Percentiles rank a stretch among this genome's conserved stretches.
These are phyloP conservation scores for Tagetes patula DNA, from an alignment of 129 eudicot genomes.

Conservation along the genomic window DNA sequence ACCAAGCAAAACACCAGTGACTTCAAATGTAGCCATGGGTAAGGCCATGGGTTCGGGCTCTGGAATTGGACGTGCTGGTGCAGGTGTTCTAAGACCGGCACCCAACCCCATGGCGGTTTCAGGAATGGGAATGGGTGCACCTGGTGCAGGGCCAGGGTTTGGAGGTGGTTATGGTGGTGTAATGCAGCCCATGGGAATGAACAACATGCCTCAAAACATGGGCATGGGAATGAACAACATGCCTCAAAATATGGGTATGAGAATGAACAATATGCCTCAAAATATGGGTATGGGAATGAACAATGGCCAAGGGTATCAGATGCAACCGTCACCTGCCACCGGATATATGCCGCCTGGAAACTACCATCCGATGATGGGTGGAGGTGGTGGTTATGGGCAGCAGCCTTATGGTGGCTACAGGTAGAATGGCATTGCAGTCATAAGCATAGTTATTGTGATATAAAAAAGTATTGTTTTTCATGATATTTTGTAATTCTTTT, in stretches of 20 bases:
- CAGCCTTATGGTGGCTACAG: constrained; percentile 76
- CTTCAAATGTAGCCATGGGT: constrained; percentile 78
- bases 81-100: constrained; percentile 59
- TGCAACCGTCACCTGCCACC: constrained; percentile 48
- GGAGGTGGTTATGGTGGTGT: constrained; percentile 44
- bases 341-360: constrained; percentile 55
- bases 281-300: constrained; percentile 27
- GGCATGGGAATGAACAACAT: constrained; percentile 38
- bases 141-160: constrained; percentile 31
- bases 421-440: constrained; percentile 25
- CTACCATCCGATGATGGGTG: constrained; percentile 73
- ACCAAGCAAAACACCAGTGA: constrained; percentile 57
- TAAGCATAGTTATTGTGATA: constrained; percentile 33
- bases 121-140: constrained; percentile 60
- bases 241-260: constrained; percentile 39
- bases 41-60: constrained; percentile 99
- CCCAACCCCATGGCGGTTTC: constrained; percentile 63
- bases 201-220: constrained; percentile 3
- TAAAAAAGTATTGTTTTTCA: constrained; percentile 6
- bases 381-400: constrained; percentile 62
- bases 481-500: constrained; percentile 19
- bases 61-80: constrained; percentile 94
- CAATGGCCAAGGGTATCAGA: constrained; percentile 43
- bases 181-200: constrained; percentile 50
- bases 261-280: constrained; percentile 26